Percentiles rank a stretch among this genome's conserved stretches.
These are phyloP conservation scores for Cladophialophora yegresii DNA, from an alignment of 2,329 filamentous ascomycete genomes.

Conservation along the genomic window DNA sequence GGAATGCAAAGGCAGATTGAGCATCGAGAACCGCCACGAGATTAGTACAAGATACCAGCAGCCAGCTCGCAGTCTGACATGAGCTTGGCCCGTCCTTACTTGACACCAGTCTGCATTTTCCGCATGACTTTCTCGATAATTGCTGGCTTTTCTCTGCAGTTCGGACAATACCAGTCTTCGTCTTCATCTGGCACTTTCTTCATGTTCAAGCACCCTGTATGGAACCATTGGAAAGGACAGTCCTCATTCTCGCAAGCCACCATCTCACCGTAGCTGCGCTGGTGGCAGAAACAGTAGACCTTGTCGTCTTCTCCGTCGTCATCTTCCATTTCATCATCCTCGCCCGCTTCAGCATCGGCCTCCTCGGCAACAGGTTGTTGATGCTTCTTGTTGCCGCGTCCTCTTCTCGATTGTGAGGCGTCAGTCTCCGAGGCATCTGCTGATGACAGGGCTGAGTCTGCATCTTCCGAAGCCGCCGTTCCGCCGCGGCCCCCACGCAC, in stretches of 20 bases:
- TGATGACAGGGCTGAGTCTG: conserved; percentile 57
- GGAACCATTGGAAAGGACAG: conserved; percentile 68
- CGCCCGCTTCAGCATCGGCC: conserved; percentile 46
- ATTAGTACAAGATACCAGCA: background rate
- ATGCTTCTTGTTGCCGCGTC: conserved; percentile 33
- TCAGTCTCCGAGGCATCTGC: conserved; percentile 53
- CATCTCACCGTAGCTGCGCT: conserved; percentile 67
- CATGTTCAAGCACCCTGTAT: conserved; percentile 65
- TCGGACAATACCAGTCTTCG: conserved; percentile 60
- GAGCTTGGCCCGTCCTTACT: conserved; percentile 11
- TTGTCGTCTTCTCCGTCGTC: conserved; percentile 60
- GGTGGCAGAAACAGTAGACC: conserved; percentile 67
- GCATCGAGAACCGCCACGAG: background rate
- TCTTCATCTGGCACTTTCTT: conserved; percentile 60
- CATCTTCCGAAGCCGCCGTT: conserved; percentile 46
- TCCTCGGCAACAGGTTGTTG: conserved; percentile 27
- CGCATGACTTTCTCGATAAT: conserved; percentile 41
- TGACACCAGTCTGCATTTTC: conserved; percentile 30
- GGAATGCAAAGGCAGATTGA: background rate
- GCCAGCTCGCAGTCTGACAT: background rate
- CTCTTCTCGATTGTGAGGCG: conserved; percentile 33
- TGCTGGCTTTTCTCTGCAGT: conserved; percentile 48
- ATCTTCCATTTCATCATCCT: conserved; percentile 53
- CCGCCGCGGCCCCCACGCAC: conserved; percentile 44
- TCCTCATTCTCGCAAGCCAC: conserved; percentile 67